These are phyloP conservation scores for Wickerhamiella occidentalis DNA, from an alignment of 805 yeast genomes.

Conservation along the genomic window DNA sequence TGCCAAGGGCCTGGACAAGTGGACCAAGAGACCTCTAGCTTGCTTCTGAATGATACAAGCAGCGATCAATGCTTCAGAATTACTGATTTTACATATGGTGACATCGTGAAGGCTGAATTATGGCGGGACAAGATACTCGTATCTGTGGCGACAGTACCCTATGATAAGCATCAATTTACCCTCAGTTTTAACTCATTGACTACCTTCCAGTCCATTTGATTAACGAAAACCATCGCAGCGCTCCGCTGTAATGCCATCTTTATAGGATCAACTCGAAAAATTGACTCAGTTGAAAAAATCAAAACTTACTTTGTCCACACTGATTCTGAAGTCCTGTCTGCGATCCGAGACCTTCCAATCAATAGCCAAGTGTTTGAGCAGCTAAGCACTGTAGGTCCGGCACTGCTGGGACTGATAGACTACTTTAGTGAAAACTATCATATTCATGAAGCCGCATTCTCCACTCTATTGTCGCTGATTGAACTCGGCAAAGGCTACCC, in stretches of 20 bases:
- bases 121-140: not conserved
- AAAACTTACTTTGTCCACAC: not conserved
- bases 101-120: not conserved
- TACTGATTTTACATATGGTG: not conserved
- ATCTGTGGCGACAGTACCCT: not conserved
- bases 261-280: not conserved
- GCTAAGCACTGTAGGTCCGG: not conserved
- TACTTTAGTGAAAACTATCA: not conserved
- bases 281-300: not conserved
- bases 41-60: not conserved
- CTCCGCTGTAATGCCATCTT: not conserved
- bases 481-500: not conserved
- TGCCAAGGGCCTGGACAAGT: not conserved
- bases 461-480: not conserved
- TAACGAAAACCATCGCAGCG: conserved; percentile 1
- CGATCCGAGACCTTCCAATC: not conserved
- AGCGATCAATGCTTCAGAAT: not conserved
- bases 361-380: not conserved
- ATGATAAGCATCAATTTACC: not conserved
- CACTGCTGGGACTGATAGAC: not conserved
- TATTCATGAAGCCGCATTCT: conserved; percentile 1
- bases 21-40: not conserved
- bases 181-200: not conserved
- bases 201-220: not conserved
- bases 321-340: not conserved